Base-by-base conservation (phyloP, 192 early-diverging fungal genomes). In the Haplosporangium gracile region DNA sequence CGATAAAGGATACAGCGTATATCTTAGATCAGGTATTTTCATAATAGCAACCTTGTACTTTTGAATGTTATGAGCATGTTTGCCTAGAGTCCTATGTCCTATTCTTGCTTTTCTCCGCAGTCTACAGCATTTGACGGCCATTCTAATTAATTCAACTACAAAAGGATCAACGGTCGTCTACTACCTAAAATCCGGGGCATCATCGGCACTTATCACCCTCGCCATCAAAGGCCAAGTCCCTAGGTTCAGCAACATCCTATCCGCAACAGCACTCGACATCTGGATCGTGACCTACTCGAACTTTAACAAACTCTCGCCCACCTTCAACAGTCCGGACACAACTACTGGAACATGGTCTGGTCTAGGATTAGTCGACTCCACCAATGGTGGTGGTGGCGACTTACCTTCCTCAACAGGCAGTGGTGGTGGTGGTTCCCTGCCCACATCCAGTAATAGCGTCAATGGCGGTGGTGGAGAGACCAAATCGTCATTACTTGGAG, bases 11-110 rank as follows among this genome's bases (percentile, higher is more conserved):
- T 36, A 75, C 80, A 4, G 83, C 32, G 16, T 86, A 80, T 13
- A 79, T 86, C 29, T 49, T 86, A 29, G 83, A 86, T 36, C 68
- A 65, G 69, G 83, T 85, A 76, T 60, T 24, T 10, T 11, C 15
- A 45, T 13, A 45, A 45, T 45, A 45, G 43, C 11, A 11, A 45
- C 2, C 15, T 45, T 15, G 11, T 13, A 15, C 0, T 45, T 13
- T 43, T 11, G 8, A 9, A 1, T 43, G 8, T 9, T 8, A 11
- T 43, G 42, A 8, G 42, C 2, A 2, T 36, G 36, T 36, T 36
- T 36, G 36, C 36, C 36, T 36, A 2, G 36, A 36, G 36, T 36
- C 1, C 36, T 36, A 36, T 36, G 36, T 36, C 42, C 8, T 43
- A 43, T 43, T 45, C 13, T 13, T 45, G 11, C 2, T 11, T 15